Evolutionary conservation across 2,329 filamentous ascomycete species (phyloP).

Genomic region (Cercospora janseana): DNA sequence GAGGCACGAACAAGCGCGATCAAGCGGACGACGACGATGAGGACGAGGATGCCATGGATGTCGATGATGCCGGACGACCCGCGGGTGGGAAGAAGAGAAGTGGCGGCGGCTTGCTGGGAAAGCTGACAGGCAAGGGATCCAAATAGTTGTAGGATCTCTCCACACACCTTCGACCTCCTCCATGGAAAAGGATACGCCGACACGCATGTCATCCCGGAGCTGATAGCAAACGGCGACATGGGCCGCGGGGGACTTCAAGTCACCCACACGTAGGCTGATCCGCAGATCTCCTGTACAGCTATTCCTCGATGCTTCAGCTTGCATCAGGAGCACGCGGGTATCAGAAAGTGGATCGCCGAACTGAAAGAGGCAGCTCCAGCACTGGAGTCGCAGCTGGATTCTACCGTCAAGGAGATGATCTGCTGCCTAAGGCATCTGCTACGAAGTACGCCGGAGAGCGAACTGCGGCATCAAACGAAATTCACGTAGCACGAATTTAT

Average conservation of each 20-base stretch:
- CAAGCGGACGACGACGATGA: constrained; percentile 31
- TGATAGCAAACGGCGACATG: too few relatives aligned
- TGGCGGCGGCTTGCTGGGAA: constrained; percentile 8
- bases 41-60: constrained; percentile 38
- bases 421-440: not conserved
- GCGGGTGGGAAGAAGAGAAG: constrained; percentile 23
- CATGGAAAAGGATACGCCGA: too few relatives aligned
- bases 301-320: too few relatives aligned
- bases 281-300: too few relatives aligned
- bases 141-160: constrained; percentile 3
- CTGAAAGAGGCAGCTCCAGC: too few relatives aligned
- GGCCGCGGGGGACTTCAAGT: too few relatives aligned
- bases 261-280: too few relatives aligned
- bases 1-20: constrained; percentile 23
- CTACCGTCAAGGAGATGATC: too few relatives aligned
- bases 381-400: too few relatives aligned
- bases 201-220: too few relatives aligned
- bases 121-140: constrained; percentile 13
- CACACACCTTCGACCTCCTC: not conserved
- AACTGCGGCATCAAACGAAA: not conserved
- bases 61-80: constrained; percentile 28
- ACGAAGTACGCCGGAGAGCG: not conserved
- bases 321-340: too few relatives aligned
- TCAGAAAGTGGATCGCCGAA: too few relatives aligned
- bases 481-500: constrained; percentile 9